Base-by-base conservation (phyloP, 129 eudicot genomes). In the Flaveria linearis region DNA sequence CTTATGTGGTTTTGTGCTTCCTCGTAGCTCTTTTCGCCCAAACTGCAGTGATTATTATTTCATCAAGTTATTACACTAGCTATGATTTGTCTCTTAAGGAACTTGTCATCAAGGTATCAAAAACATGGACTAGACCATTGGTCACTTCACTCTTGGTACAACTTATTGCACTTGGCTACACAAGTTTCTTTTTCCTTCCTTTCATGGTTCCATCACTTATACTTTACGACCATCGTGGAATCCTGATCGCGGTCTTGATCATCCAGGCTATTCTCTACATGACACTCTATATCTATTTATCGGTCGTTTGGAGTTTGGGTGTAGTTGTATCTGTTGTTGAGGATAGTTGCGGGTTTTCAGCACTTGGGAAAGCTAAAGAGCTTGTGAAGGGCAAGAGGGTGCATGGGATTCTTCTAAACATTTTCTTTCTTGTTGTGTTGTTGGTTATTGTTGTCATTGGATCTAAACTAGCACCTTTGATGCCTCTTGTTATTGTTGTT, bases 251-350 rank as follows among this genome's bases (percentile, higher is more conserved):
- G 0, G 7, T 72, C 58, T 22, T 68, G 1, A 41, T 71, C 17
- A 7, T 77, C 64, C 26, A 81, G 5, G 69, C 49, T 9, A 25
- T 82, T 47, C 0, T 76, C 28, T 76, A 68, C 47, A 8, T 55
- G 9, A 14, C 65, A 20, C 60, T 71, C 28, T 16, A 10, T 52
- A n/a, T 84, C 12, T 78, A 89, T 51, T 39, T 85, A 16, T 46
- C 73, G 0, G 82, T 89, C 7, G 64, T 73, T 73, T 82, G 84
- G 85, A 25, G 15, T 46, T 20, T 84, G 62, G 82, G 71, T 6
- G 10, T 80, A 2, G 87, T 82, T 20, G 86, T 84, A 9, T 84
- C 91, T 0, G 82, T 84, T 6, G 36, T 82, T 18, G 91, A 89
- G 72, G 87, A 86, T 49, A 58, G 57, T 57, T 80, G 76, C 20